These are phyloP conservation scores for Schrenkiella parvula DNA, from an alignment of 345 rosid genomes.

Conservation along the genomic window DNA sequence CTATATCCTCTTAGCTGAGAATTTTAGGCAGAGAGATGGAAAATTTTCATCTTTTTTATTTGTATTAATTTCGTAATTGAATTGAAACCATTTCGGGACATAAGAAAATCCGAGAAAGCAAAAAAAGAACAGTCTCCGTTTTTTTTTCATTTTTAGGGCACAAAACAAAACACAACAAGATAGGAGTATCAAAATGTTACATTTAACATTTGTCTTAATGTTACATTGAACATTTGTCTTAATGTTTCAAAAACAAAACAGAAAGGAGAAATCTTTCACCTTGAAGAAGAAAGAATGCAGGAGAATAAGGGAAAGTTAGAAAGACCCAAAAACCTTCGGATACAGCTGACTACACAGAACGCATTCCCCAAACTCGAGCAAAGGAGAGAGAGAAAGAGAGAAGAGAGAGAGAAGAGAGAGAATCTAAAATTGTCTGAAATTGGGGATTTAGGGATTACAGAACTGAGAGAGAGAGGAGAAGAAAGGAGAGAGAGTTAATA, in stretches of 20 bases:
- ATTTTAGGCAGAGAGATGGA: neutral
- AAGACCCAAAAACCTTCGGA: conserved; percentile 23
- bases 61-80: neutral
- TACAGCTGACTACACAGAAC: conserved; percentile 24
- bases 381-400: neutral
- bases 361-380: conserved; percentile 32
- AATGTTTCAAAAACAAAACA: conserved; percentile 7
- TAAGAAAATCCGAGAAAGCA: neutral
- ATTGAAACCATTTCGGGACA: neutral
- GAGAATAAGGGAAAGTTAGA: conserved; percentile 19
- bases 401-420: conserved; percentile 5
- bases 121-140: neutral
- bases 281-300: neutral
- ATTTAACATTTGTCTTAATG: conserved; percentile 5
- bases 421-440: conserved; percentile 32
- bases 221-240: conserved; percentile 8
- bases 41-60: neutral
- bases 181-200: neutral
- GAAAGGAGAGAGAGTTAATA: neutral
- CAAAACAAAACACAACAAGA: neutral
- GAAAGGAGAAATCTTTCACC: neutral
- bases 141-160: neutral
- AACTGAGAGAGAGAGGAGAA: neutral
- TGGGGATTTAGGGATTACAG: conserved; percentile 47
- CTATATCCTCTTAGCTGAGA: neutral